These are phyloP conservation scores for Achlya hypogyna DNA, from an alignment of 352 stramenopile genomes.

Conservation along the genomic window DNA sequence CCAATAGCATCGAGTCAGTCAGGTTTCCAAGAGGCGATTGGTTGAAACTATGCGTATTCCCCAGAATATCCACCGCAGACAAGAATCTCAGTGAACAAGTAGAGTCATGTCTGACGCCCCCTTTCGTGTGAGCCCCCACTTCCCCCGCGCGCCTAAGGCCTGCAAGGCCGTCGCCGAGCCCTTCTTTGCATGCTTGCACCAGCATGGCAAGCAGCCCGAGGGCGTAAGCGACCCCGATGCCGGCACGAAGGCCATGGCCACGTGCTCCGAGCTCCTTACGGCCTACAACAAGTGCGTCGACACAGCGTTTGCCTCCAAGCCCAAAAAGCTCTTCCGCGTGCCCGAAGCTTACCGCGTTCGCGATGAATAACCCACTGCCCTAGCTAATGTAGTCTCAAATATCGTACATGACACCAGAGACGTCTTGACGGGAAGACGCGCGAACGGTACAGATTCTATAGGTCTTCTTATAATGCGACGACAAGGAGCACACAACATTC, in stretches of 20 bases:
- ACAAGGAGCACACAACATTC: background rate
- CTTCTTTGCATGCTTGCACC: conserved; percentile 80
- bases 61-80: background rate
- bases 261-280: conserved; percentile 42
- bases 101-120: conserved; percentile 27
- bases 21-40: background rate
- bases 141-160: conserved; percentile 58
- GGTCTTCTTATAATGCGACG: background rate
- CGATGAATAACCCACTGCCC: conserved; percentile 30
- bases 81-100: conserved; percentile 1
- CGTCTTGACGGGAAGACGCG: background rate
- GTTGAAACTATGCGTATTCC: background rate
- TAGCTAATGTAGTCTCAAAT: no score
- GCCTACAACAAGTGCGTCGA: conserved; percentile 76
- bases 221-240: conserved; percentile 45
- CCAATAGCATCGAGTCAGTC: background rate
- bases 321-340: conserved; percentile 73
- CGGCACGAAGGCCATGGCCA: conserved; percentile 50
- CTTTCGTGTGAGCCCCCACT: conserved; percentile 53
- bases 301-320: conserved; percentile 34
- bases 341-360: conserved; percentile 69
- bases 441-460: background rate
- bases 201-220: conserved; percentile 61
- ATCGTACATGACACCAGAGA: no score
- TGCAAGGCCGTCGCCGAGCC: conserved; percentile 56